phyloP scores from a whole-genome alignment of 352 stramenopile genomes.

The Phytopythium ostracodes region DNA sequence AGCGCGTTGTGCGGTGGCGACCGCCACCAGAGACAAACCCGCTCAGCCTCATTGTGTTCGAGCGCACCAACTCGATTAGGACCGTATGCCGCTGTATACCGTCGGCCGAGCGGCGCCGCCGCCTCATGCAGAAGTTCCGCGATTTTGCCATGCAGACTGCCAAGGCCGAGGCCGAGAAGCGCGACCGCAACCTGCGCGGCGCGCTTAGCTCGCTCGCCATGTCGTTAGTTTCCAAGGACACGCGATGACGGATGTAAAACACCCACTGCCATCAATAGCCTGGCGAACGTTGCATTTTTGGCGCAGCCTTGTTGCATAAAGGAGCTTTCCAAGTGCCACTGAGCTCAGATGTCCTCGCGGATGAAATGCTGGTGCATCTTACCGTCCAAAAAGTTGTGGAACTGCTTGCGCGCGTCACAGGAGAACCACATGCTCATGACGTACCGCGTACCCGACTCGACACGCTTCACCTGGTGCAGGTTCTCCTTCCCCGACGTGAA shows the following conservation, averaged over 20 bases:
- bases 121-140: slow-evolving; percentile 56
- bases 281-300: background rate
- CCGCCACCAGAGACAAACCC: slow-evolving; percentile 29
- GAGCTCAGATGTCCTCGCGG: slow-evolving; percentile 26
- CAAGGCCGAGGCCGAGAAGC: slow-evolving; percentile 29
- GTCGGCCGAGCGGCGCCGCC: slow-evolving; percentile 35
- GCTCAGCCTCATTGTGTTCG: slow-evolving; percentile 47
- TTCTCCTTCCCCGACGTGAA: slow-evolving; percentile 91
- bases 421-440: slow-evolving; percentile 93
- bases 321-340: background rate
- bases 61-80: slow-evolving; percentile 49
- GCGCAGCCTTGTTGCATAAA: background rate
- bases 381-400: slow-evolving; percentile 90
- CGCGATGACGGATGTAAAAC: slow-evolving; percentile 6
- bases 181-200: slow-evolving; percentile 40
- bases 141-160: slow-evolving; percentile 40
- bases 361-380: slow-evolving; percentile 76
- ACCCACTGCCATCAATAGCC: background rate
- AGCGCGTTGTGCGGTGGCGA: slow-evolving; percentile 36
- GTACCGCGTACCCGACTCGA: slow-evolving; percentile 76
- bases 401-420: slow-evolving; percentile 81
- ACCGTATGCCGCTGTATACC: slow-evolving; percentile 61
- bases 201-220: slow-evolving; percentile 46
- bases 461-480: slow-evolving; percentile 74
- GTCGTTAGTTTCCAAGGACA: slow-evolving; percentile 23